Evolutionary conservation across 73 alveolate species (phyloP), one percentile per base, ranked within the genome.

Genomic region (Halteria grandinella): DNA sequence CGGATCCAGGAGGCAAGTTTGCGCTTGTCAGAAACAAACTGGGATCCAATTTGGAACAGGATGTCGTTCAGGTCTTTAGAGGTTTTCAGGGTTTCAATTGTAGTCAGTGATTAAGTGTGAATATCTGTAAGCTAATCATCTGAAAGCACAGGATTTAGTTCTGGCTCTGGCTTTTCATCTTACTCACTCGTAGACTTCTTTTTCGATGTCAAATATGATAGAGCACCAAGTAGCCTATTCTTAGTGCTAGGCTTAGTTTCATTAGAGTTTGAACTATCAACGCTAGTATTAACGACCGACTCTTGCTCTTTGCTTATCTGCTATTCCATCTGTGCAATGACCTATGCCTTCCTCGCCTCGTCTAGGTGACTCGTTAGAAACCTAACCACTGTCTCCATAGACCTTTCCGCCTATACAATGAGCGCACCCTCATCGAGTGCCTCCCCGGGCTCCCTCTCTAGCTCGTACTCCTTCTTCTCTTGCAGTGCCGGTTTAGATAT

Each of bases 41-140:
- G 47, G 1, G 60, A 63, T 27, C 80, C 80, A 2, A 66, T 66
- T 45, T 66, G 43, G 24, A 7, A 14, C 39, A 66, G 10, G 18
- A 66, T 32, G 1, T 66, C 80, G 47, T 66, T 66, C 80, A 66
- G 43, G 14, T 66, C 64, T 4, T 66, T 66, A 6, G 80, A 41
- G 43, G n/a, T 37, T 6, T 41, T 66, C 15, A 66, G 29, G 15
- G 69, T 7, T 27, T 66, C 47, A 4, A 66, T 14, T 5, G 66
- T 66, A n/a, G n/a, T n/a, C n/a, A n/a, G n/a, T n/a, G n/a, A n/a
- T n/a, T n/a, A n/a, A n/a, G n/a, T n/a, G n/a, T n/a, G n/a, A n/a
- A n/a, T n/a, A n/a, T n/a, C n/a, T n/a, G n/a, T n/a, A n/a, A n/a
- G n/a, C n/a, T n/a, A n/a, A n/a, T n/a, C n/a, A n/a, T n/a, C n/a